Percentiles rank a stretch among this genome's conserved stretches.
Evolutionary conservation across 129 eudicot species (phyloP).

Genomic region (Flaveria sonorensis): DNA sequence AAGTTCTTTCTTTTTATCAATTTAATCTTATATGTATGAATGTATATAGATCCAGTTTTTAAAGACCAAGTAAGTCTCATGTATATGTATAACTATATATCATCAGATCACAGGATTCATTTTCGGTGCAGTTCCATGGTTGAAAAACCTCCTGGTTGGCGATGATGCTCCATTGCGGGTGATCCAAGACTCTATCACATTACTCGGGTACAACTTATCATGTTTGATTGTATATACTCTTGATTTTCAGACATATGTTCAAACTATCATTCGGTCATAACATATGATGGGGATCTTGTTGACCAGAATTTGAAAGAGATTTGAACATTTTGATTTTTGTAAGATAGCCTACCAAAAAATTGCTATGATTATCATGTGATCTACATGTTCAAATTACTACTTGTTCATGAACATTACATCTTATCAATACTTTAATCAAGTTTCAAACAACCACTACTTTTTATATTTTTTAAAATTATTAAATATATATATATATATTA

Average conservation of each 20-base stretch:
- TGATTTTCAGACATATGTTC: neutral
- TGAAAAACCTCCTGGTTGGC: conserved; percentile 65
- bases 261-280: neutral
- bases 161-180: conserved; percentile 73
- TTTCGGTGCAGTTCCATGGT: conserved; percentile 59
- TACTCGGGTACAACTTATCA: conserved; percentile 60
- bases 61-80: conserved; percentile 3
- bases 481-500: too few relatives aligned
- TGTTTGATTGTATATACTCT: neutral
- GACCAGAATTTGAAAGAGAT: neutral
- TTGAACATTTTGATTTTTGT: neutral
- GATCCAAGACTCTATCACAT: conserved; percentile 58
- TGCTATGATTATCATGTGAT: neutral
- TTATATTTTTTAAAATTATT: too few relatives aligned
- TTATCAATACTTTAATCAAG: neutral
- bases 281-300: neutral
- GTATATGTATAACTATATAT: conserved; percentile 12
- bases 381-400: neutral
- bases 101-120: conserved; percentile 67
- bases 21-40: neutral
- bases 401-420: neutral
- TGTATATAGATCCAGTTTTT: neutral
- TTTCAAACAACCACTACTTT: too few relatives aligned
- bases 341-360: neutral
- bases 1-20: conserved; percentile 29